Base-by-base conservation (phyloP, 352 stramenopile genomes). In the Phytophthora constricta region DNA sequence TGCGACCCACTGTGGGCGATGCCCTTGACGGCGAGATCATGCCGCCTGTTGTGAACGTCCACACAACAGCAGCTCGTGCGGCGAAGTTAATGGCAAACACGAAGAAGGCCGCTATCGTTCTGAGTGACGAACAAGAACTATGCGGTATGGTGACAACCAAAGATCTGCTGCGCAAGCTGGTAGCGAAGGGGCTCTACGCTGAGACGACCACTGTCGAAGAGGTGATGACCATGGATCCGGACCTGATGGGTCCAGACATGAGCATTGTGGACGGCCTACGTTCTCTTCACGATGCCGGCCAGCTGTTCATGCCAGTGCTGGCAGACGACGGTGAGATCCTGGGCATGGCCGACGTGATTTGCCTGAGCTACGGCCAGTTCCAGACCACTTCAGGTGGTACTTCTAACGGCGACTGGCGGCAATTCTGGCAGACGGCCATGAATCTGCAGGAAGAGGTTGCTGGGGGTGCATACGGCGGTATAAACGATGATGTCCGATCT, bases 371-470 rank as follows among this genome's bases (percentile, higher is more conserved):
- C 48, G 86, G 86, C 11, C 89, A 96, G 74, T 96, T 96, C 63
- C 84, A 86, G 17, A 93, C 87, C 54, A 91, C 88, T 7, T 87
- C 82, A n/a, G 75, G 77, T 51, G 84, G 82, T 20, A 84, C 66
- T 23, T 85, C 76, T 1, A 88, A 87, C 41, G 87, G 87, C 20
- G 89, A 96, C 66, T 96, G 89, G 89, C 77, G 86, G 19, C 84
- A 93, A 62, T 96, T 96, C 62, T 96, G 89, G 89, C 87, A 96
- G 58, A 92, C 82, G 1, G 87, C 87, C 0, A 91, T 96, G 77
- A 92, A 93, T 43, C 59, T 96, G 8, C 86, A 96, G 56, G 89
- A 96, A 42, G 85, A 96, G 65, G 72, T 78, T 14, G 77, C 87
- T 7, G 86, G 85, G 7, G 83, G 77, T 39, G 83, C 87, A 56